Conservation (phyloP, 257 asterid genomes). For the Solanum medicagineum region DNA sequence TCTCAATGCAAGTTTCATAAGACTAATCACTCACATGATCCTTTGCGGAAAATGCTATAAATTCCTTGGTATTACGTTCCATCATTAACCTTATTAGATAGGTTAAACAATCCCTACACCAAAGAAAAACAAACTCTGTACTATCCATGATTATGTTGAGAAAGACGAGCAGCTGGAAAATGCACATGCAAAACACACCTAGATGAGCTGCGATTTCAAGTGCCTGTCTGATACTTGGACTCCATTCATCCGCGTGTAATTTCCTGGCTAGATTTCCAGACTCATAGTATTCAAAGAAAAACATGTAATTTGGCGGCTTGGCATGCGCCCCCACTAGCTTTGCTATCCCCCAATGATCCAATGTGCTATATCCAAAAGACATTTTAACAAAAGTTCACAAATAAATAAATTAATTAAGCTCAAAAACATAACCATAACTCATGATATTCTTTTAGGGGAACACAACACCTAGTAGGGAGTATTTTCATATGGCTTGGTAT, state of each 20-base stretch:
- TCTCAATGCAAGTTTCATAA: not conserved
- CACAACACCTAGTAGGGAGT: not conserved
- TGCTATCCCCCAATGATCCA: constrained; percentile 74
- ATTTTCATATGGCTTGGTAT: not conserved
- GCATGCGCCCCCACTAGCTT: constrained; percentile 89
- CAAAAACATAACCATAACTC: constrained; percentile 8
- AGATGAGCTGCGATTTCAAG: constrained; percentile 33
- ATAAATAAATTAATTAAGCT: not conserved
- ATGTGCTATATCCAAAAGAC: constrained; percentile 40
- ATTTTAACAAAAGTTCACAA: not conserved
- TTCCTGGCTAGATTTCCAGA: constrained; percentile 65
- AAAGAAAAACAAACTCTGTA: not conserved
- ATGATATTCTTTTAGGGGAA: not conserved
- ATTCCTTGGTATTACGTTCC: not conserved
- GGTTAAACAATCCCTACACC: not conserved
- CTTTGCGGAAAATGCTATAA: not conserved
- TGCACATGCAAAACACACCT: constrained; percentile 26
- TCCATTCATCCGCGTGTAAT: constrained; percentile 78
- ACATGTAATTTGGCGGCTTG: constrained; percentile 82
- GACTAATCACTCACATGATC: not conserved
- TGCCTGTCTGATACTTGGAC: constrained; percentile 41
- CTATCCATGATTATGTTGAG: not conserved
- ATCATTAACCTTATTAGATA: not conserved
- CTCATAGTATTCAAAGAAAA: constrained; percentile 64
- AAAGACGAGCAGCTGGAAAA: not conserved